A percentile compares a stretch with the other conserved stretches of the same genome.
These are phyloP conservation scores for Lactifluus volemus DNA, from an alignment of 768 basidiomycete species.

Conservation along the genomic window DNA sequence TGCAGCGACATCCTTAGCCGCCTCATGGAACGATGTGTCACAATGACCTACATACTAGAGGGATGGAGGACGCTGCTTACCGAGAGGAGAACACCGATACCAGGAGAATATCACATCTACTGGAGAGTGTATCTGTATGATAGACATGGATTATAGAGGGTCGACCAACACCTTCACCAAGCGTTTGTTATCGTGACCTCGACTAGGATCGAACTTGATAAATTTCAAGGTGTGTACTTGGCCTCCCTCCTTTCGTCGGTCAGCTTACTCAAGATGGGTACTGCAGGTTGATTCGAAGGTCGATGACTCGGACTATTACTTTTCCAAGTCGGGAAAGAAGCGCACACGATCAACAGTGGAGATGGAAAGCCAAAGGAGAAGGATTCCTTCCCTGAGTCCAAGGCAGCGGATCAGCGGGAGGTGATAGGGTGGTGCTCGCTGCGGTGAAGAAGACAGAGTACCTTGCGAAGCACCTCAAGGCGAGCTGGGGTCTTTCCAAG, in stretches of 20 bases:
- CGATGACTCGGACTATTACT: constrained; percentile 93
- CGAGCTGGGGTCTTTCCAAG: constrained; percentile 91
- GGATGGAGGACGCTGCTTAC: constrained; percentile 17
- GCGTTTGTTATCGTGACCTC: too few species aligned
- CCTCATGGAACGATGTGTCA: not conserved
- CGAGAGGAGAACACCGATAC: too few species aligned
- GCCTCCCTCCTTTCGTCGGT: constrained; percentile 3
- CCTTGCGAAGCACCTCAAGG: constrained; percentile 87
- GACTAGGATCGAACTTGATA: too few species aligned
- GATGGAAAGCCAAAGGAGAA: constrained; percentile 89
- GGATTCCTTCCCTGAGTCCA: constrained; percentile 77
- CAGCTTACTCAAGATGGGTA: not conserved
- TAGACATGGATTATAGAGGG: too few species aligned
- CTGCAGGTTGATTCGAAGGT: constrained; percentile 76
- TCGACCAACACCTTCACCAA: too few species aligned
- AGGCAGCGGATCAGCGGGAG: constrained; percentile 86
- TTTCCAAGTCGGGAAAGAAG: constrained; percentile 70
- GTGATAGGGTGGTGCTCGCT: constrained; percentile 67
- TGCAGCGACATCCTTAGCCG: not conserved
- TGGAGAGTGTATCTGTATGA: too few species aligned
- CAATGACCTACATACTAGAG: too few species aligned
- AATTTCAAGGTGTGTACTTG: constrained; percentile 53
- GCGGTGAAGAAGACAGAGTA: constrained; percentile 87
- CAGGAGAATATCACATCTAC: too few species aligned
- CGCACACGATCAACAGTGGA: constrained; percentile 74